phyloP scores from a whole-genome alignment of 2,329 filamentous ascomycete genomes.

The Beauveria rudraprayagi region DNA sequence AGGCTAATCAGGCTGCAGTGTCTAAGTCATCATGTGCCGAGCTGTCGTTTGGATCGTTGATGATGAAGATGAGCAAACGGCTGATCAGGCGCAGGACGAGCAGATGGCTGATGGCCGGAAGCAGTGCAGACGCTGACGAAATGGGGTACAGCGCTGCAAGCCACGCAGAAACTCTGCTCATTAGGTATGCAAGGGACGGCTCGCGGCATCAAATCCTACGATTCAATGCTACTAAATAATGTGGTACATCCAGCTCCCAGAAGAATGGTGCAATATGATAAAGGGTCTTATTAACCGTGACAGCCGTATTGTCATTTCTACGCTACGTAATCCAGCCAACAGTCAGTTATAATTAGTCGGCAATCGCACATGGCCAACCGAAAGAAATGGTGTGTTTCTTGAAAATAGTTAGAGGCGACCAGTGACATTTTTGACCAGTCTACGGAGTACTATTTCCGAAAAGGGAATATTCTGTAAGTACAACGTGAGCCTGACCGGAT shows the following conservation, averaged over 20 bases:
- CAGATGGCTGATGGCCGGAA: background rate
- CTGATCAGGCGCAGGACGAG: background rate
- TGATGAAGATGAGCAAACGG: slow-evolving; percentile 1
- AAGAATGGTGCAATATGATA: background rate
- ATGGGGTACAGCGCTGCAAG: background rate
- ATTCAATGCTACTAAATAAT: background rate
- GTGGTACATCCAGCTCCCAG: background rate
- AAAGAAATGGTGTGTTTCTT: background rate
- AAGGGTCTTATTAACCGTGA: background rate
- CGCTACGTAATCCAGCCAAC: background rate
- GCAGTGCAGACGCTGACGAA: background rate
- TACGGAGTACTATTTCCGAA: too few relatives aligned
- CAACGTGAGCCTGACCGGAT: too few relatives aligned
- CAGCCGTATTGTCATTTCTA: background rate
- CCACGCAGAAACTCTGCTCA: background rate
- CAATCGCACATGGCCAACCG: too few relatives aligned
- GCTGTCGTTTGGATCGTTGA: background rate
- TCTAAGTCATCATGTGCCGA: background rate
- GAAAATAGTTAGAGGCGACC: too few relatives aligned
- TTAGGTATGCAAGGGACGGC: background rate
- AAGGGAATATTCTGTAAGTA: too few relatives aligned
- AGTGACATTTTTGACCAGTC: too few relatives aligned
- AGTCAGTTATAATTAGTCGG: background rate
- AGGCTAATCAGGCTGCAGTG: background rate
- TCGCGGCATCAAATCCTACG: background rate